Conservation (phyloP, 305 asterid genomes). For the Petunia hybrid region DNA sequence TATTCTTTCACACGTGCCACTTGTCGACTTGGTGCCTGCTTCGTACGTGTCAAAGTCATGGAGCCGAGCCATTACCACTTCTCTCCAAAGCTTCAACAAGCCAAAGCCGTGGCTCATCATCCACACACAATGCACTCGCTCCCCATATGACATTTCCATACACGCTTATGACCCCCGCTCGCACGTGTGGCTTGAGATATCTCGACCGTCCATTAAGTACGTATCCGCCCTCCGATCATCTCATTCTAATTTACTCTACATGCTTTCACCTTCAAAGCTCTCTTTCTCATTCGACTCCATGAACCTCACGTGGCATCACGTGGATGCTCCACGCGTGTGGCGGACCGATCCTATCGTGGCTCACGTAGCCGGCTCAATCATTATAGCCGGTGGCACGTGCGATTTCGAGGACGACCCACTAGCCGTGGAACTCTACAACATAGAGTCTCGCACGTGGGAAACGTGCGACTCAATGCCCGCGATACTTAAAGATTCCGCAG, state of each 20-base stretch:
- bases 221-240: slow-evolving; percentile 52
- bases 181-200: slow-evolving; percentile 49
- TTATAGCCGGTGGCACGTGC: slow-evolving; percentile 76
- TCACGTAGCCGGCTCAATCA: slow-evolving; percentile 54
- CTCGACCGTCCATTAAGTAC: slow-evolving; percentile 46
- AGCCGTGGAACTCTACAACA: slow-evolving; percentile 69
- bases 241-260: slow-evolving; percentile 56
- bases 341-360: slow-evolving; percentile 73
- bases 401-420: slow-evolving; percentile 70
- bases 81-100: slow-evolving; percentile 54
- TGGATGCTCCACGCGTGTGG: slow-evolving; percentile 59
- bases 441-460: slow-evolving; percentile 46
- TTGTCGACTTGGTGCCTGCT: slow-evolving; percentile 57
- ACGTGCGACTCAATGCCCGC: slow-evolving; percentile 62
- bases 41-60: slow-evolving; percentile 64
- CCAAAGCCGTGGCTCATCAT: slow-evolving; percentile 74
- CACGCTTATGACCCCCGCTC: slow-evolving; percentile 78
- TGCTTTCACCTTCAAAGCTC: slow-evolving; percentile 51
- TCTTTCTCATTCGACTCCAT: slow-evolving; percentile 65
- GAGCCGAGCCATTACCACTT: slow-evolving; percentile 56
- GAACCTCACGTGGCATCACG: slow-evolving; percentile 59
- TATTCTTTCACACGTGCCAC: slow-evolving; percentile 65
- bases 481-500: slow-evolving; percentile 47
- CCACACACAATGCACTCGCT: slow-evolving; percentile 57
- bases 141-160: slow-evolving; percentile 45